Base-by-base conservation (phyloP, 345 rosid genomes). In the Eucalyptus regnans region DNA sequence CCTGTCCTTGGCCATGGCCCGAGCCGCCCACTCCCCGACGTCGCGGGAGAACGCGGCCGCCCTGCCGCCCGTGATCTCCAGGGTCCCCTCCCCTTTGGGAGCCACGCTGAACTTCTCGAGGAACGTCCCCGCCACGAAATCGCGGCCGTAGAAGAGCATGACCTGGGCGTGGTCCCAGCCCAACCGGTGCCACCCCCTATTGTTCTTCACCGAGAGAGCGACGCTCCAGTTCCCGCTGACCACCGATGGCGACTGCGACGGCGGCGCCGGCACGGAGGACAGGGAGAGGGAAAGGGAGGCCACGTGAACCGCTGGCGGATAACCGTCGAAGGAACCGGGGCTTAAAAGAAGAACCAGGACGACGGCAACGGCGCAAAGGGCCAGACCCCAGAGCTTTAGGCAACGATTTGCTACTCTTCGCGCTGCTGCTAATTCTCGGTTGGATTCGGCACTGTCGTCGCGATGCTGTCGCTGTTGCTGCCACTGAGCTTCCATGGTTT, bases 201-300 rank as follows among this genome's bases (percentile, higher is more conserved):
- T 41, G 80, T 33, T 68, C 22, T 18, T 68, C 80, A 68, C 80
- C 80, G 23, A 17, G 80, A 68, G 80, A 18, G 80, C 12, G 44
- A 37, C 12, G 80, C 80, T 33, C 80, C 44, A 68, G 43, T 68
- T 68, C 80, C 80, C 44, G 1, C 80, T 33, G 80, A 68, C 12
- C 43, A 17, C 33, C 4, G 43, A 68, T 1, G 23, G 43, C 2
- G 43, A 0, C 22, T 22, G 0, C 17, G 16, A 2, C 4, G 33
- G 8, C 14, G 11, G 22, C 3, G 2, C 43, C 6, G 23, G 71
- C 71, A 29, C 7, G 12, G 44, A 33, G 44, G 80, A 18, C 5
- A 68, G 80, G 22, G 80, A 31, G 79, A 68, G 44, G 23, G 80
- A 68, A 33, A 68, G 80, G 37, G 80, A 33, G 80, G 80, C 44